Percentiles rank a stretch among this genome's conserved stretches.
phyloP scores from a whole-genome alignment of 1,139 yeast species.

The Suhomyces kunorum region DNA sequence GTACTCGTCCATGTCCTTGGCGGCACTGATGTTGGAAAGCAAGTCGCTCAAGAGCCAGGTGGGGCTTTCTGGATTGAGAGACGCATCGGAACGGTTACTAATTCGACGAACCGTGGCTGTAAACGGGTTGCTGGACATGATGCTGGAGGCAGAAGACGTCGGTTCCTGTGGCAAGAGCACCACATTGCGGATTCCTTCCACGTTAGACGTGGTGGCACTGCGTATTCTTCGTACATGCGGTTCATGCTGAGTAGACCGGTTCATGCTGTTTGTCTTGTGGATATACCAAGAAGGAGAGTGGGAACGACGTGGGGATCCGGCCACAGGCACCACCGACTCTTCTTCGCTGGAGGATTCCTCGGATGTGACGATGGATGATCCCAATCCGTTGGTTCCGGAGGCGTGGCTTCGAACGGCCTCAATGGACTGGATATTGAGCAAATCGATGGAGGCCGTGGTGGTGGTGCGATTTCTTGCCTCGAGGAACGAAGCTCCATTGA shows the following conservation, averaged over 20 bases:
- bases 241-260: slow-evolving; percentile 9
- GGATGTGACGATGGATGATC: slow-evolving; percentile 3
- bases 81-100: slow-evolving; percentile 11
- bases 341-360: slow-evolving; percentile 11
- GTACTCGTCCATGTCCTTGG: slow-evolving; percentile 43
- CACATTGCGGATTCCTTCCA: slow-evolving; percentile 4
- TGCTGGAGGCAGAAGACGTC: background rate
- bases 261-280: slow-evolving; percentile 7
- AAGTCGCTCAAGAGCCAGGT: slow-evolving; percentile 42
- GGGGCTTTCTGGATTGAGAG: slow-evolving; percentile 30
- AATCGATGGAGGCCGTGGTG: slow-evolving; percentile 25
- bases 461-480: slow-evolving; percentile 18
- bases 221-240: slow-evolving; percentile 13
- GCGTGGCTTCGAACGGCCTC: slow-evolving; percentile 13
- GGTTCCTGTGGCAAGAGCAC: slow-evolving; percentile 1
- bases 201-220: slow-evolving; percentile 15
- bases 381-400: slow-evolving; percentile 2
- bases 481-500: background rate
- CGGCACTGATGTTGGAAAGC: slow-evolving; percentile 28
- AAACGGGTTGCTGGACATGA: slow-evolving; percentile 3
- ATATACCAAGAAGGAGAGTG: slow-evolving; percentile 5
- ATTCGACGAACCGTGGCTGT: slow-evolving; percentile 4
- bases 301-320: slow-evolving; percentile 6
- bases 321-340: background rate
- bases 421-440: slow-evolving; percentile 22